phyloP scores from a whole-genome alignment of 768 basidiomycete species.

The Lactifluus piperatus region DNA sequence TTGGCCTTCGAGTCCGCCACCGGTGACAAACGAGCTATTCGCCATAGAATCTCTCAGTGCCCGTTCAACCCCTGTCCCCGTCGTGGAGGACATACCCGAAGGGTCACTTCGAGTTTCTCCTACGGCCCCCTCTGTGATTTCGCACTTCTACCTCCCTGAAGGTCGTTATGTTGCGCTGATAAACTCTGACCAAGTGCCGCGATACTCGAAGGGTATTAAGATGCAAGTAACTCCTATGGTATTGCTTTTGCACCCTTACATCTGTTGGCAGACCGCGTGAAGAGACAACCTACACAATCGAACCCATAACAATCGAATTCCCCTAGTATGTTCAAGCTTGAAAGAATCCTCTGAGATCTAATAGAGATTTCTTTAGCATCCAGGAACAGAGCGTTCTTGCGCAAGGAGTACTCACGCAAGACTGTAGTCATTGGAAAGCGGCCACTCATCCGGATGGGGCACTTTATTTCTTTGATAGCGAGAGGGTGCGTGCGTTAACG shows the following conservation, averaged over 20 bases:
- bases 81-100: no score
- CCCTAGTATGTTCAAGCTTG: neutral
- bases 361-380: neutral
- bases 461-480: slow-evolving; percentile 44
- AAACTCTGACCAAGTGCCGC: slow-evolving; percentile 6
- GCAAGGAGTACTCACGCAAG: no score
- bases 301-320: neutral
- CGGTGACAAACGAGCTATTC: neutral
- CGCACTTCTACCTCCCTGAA: neutral
- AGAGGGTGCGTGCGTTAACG: slow-evolving; percentile 30
- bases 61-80: no score
- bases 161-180: slow-evolving; percentile 1
- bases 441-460: slow-evolving; percentile 53
- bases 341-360: neutral
- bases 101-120: neutral
- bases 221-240: neutral
- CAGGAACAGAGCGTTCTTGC: no score
- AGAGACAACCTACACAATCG: neutral
- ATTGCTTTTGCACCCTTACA: neutral
- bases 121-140: neutral
- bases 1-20: neutral
- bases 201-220: neutral
- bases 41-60: no score
- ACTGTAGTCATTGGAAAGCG: slow-evolving; percentile 32
- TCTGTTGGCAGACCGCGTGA: neutral